Evolutionary conservation across 2,329 filamentous ascomycete genomes (phyloP).

Genomic region (Davidsoniella virescens): DNA sequence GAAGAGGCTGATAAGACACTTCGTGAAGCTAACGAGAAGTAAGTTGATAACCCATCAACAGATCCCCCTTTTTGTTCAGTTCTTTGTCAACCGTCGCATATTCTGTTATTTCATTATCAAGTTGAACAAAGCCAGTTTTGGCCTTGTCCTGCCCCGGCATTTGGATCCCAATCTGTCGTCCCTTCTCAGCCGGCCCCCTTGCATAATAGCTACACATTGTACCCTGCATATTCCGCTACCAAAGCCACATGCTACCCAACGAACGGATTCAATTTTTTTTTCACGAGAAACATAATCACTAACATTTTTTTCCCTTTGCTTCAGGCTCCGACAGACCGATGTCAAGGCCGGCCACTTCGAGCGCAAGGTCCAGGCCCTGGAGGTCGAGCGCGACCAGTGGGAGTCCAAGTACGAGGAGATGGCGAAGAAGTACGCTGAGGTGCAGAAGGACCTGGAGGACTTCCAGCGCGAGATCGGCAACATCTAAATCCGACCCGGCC

Average conservation of each 20-base stretch:
- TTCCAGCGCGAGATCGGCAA: conserved; percentile 85
- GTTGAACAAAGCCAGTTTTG: background rate
- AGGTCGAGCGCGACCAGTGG: conserved; percentile 83
- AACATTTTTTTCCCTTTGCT: background rate
- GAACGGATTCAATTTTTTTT: background rate
- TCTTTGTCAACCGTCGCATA: background rate
- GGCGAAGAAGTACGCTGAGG: conserved; percentile 66
- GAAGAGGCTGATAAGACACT: conserved; percentile 93
- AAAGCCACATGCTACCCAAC: background rate
- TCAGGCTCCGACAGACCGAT: conserved; percentile 92
- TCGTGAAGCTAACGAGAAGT: conserved; percentile 98
- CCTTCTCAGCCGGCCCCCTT: background rate
- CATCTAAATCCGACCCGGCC: conserved; percentile 43
- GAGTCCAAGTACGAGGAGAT: conserved; percentile 98
- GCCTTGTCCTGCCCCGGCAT: background rate
- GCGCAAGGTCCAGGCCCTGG: conserved; percentile 95
- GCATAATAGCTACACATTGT: background rate
- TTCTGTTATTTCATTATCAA: background rate
- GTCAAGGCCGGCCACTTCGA: conserved; percentile 99
- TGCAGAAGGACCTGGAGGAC: conserved; percentile 82
- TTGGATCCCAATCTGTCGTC: background rate
- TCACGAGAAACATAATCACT: background rate
- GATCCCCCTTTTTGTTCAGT: background rate
- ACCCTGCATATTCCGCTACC: conserved; percentile 3
- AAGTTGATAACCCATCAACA: conserved; percentile 26